These are phyloP conservation scores for Furcasterigmium sp. DNA, from an alignment of 2,329 filamentous ascomycete species.

Conservation along the genomic window DNA sequence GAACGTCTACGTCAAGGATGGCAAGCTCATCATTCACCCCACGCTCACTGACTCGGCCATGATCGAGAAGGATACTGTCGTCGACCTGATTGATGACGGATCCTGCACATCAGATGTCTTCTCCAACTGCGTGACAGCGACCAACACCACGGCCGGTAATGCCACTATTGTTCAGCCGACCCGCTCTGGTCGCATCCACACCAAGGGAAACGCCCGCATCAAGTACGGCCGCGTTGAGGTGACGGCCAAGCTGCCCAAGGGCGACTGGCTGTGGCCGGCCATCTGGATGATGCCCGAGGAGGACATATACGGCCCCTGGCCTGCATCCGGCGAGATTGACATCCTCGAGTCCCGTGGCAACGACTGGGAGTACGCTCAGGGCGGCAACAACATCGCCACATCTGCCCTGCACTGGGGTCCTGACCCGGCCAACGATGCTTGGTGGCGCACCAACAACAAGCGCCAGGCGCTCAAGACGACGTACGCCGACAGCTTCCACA, in stretches of 20 bases:
- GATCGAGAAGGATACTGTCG: slow-evolving; percentile 59
- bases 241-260: slow-evolving; percentile 66
- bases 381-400: slow-evolving; percentile 75
- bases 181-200: slow-evolving; percentile 74
- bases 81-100: slow-evolving; percentile 62
- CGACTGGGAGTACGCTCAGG: slow-evolving; percentile 69
- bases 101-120: slow-evolving; percentile 58
- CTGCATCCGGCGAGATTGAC: slow-evolving; percentile 65
- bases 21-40: slow-evolving; percentile 68
- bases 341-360: slow-evolving; percentile 78
- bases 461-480: slow-evolving; percentile 69
- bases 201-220: slow-evolving; percentile 63
- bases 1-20: slow-evolving; percentile 69
- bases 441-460: slow-evolving; percentile 81
- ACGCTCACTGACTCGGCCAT: slow-evolving; percentile 67
- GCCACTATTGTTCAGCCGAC: slow-evolving; percentile 72
- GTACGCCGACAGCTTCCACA: slow-evolving; percentile 65
- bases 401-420: slow-evolving; percentile 83
- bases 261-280: slow-evolving; percentile 89
- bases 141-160: slow-evolving; percentile 67
- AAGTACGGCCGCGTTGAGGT: slow-evolving; percentile 81
- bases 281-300: slow-evolving; percentile 83
- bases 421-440: slow-evolving; percentile 64
- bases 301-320: slow-evolving; percentile 71
- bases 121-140: slow-evolving; percentile 60